Base-by-base conservation (phyloP, 805 yeast genomes). In the Henningerozyma blattae region DNA sequence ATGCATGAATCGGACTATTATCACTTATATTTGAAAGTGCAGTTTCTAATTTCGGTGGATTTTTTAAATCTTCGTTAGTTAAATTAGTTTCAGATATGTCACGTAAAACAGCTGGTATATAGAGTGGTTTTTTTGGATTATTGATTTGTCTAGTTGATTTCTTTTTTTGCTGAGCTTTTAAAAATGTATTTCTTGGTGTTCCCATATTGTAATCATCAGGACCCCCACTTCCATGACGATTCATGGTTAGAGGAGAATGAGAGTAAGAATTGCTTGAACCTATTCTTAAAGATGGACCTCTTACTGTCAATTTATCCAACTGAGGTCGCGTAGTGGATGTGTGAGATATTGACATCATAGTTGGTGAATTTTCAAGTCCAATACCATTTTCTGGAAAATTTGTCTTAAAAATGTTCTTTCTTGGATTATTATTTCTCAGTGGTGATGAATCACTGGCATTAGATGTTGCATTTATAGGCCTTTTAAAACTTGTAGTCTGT, bases 81-180 rank as follows among this genome's bases (percentile, higher is more conserved):
- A 64, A 46, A 32, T 64, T 64, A 1, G 69, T 64, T 37, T 52
- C 56, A 0, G 67, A 56, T 10, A 64, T 63, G 28, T 68, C 67
- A 44, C 83, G 68, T 34, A 87, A 63, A 9, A 87, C 97, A 0
- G 95, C 95, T 0, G 97, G 97, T 0, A 81, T 67, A 48, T 85
- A 87, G 62, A 87, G 62, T 8, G 96, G 95, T 48, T 83, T 79
- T 53, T 85, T 72, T 42, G 85, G 87, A 31, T 78, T 79, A 37
- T 75, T 74, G 40, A 86, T 74, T 48, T 85, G 93, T 51, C 76
- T 79, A 16, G 78, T 22, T 7, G 32, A 37, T 19, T 43, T 44
- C 27, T 45, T 49, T 9, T 31, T 29, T 22, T 16, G 25, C 9
- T 24, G 14, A 13, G 27, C 13, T 7, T 1, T 12, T 20, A 9